Conservation (phyloP, 768 basidiomycete species). For the Termitomyces sp. region DNA sequence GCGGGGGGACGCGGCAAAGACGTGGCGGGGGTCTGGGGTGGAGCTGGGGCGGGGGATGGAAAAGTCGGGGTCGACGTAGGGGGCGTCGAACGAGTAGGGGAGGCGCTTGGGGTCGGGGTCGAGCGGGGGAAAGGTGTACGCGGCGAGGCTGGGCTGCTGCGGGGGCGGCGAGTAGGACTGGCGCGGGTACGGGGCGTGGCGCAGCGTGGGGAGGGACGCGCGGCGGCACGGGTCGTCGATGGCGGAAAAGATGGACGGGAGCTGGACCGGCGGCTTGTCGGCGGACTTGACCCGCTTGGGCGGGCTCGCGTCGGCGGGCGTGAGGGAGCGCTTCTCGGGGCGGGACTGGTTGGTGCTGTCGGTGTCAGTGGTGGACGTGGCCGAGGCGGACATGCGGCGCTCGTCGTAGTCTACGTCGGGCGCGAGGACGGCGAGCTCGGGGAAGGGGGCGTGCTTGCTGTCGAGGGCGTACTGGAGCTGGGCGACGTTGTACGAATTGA, state of each 20-base stretch:
- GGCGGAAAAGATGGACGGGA: slow-evolving; percentile 69
- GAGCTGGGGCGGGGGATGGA: slow-evolving; percentile 66
- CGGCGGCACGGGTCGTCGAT: slow-evolving; percentile 59
- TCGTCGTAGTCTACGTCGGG: slow-evolving; percentile 49
- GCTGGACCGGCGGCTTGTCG: slow-evolving; percentile 50
- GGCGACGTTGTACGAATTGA: slow-evolving; percentile 56
- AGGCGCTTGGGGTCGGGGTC: no score
- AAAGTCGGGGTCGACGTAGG: slow-evolving; percentile 41
- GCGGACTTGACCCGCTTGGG: slow-evolving; percentile 43
- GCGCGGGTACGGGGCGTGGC: slow-evolving; percentile 25
- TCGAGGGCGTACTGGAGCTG: slow-evolving; percentile 56
- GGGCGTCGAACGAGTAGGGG: no score
- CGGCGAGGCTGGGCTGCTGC: slow-evolving; percentile 27
- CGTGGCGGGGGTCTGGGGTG: slow-evolving; percentile 28
- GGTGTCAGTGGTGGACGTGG: slow-evolving; percentile 60
- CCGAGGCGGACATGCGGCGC: slow-evolving; percentile 77
- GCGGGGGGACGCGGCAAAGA: slow-evolving; percentile 45
- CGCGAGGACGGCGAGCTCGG: slow-evolving; percentile 35
- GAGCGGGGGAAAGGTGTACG: slow-evolving; percentile 54
- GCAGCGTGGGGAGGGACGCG: slow-evolving; percentile 56
- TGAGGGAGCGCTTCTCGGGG: slow-evolving; percentile 53
- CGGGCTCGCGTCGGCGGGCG: slow-evolving; percentile 51
- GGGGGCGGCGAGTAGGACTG: slow-evolving; percentile 38
- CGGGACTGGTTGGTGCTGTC: slow-evolving; percentile 57
- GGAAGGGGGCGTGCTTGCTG: slow-evolving; percentile 30